Evolutionary conservation across 768 basidiomycete genomes (phyloP), one percentile per base, ranked within the genome.

Genomic region (Leccinellum rugosiceps): DNA sequence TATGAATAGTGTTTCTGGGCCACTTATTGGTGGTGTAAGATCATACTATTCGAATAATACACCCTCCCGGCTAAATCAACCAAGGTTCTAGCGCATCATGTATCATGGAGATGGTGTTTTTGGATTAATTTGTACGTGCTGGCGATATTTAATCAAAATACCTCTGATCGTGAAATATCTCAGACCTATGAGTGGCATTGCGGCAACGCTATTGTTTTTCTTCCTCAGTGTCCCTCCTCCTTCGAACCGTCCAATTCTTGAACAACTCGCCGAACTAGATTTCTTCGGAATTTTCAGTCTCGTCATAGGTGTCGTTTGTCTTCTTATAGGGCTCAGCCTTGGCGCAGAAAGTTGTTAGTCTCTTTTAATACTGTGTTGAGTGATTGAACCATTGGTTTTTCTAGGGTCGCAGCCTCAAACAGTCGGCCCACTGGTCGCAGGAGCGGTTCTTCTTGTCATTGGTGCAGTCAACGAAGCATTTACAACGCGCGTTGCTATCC

Each of bases 81-180:
- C 47, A 56, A 87, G 86, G 83, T 76, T 13, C 80, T 92, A 55
- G 81, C 88, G 0, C 84, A 91, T 65, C 85, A 88, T 64, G 85
- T 82, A 14, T 78, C 84, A 0, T 93, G 90, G 90, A 73, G 91
- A 75, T 92, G 90, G 90, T 88, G 86, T 65, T 90, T 89, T 70
- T 89, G 25, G 13, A 47, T 47, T 11, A 47, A 47, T 26, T n/a
- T 47, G 46, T 47, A 28, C 46, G 46, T 28, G 9, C 10, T 10
- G 4, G 8, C 25, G 2, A 47, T 9, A 23, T 28, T 47, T 8
- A 2, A n/a, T 47, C 44, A 7, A 59, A 38, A 28, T 48, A 3
- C 15, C 17, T 32, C 38, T 46, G 21, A 51, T 51, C n/a, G 11
- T 19, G 3, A 26, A 26, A 30, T 21, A 6, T 10, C 57, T 19